Conservation (phyloP, 2,329 filamentous ascomycete species). For the Nigrospora osmanthi region DNA sequence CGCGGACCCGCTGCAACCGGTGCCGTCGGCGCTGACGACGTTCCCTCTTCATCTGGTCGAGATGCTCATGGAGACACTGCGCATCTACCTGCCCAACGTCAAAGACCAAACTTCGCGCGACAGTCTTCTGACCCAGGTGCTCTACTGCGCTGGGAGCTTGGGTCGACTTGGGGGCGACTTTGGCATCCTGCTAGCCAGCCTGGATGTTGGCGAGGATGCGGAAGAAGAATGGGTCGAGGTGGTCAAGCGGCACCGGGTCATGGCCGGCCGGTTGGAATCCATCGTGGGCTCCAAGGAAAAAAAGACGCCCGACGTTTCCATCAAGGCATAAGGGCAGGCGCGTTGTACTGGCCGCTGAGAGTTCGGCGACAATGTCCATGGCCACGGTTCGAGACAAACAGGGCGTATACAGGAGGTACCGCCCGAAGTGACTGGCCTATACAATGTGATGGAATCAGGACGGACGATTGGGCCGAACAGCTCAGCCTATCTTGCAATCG, state of each 20-base stretch:
- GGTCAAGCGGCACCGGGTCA: slow-evolving; percentile 76
- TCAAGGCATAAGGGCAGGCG: slow-evolving; percentile 6
- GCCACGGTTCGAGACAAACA: too few relatives aligned
- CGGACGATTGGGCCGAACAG: too few relatives aligned
- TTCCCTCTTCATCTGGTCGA: slow-evolving; percentile 80
- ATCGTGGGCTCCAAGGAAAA: slow-evolving; percentile 50
- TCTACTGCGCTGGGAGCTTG: slow-evolving; percentile 88
- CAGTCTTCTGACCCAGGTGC: slow-evolving; percentile 81
- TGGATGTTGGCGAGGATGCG: slow-evolving; percentile 34
- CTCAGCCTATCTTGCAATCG: too few relatives aligned
- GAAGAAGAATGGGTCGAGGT: slow-evolving; percentile 78
- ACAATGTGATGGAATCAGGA: too few relatives aligned
- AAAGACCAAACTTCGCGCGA: slow-evolving; percentile 74
- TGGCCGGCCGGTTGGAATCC: slow-evolving; percentile 71
- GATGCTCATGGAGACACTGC: slow-evolving; percentile 70
- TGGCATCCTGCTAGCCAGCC: slow-evolving; percentile 71
- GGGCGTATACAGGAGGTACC: too few relatives aligned
- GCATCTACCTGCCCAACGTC: slow-evolving; percentile 71
- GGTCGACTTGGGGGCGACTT: slow-evolving; percentile 90
- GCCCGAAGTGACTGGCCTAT: too few relatives aligned
- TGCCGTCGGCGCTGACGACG: slow-evolving; percentile 72
- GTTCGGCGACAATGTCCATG: too few relatives aligned
- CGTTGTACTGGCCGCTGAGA: too few relatives aligned
- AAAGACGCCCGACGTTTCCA: slow-evolving; percentile 5
- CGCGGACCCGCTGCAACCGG: slow-evolving; percentile 40